Base-by-base conservation (phyloP, 106 monocot species). In the Allium sativum region DNA sequence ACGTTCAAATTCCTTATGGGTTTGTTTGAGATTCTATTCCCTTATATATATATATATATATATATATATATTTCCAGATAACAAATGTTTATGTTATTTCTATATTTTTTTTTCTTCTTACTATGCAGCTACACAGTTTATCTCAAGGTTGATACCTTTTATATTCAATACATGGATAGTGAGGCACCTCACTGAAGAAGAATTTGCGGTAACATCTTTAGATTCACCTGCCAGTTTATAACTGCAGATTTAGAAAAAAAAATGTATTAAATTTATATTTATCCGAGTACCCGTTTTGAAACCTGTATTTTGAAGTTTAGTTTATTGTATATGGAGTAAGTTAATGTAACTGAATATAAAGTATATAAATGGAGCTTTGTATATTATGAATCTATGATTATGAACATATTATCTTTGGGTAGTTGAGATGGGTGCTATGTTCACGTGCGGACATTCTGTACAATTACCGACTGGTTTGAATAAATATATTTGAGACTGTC, bases 61-160 rank as follows among this genome's bases (percentile, higher is more conserved):
- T n/a, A n/a, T 14, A 12, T 14, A 17, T 58, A n/a, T 58, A 12
- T 54, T 7, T 10, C 47, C 42, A 48, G 41, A n/a, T 9, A 19
- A 16, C 59, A 1, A 18, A 48, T 66, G 5, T 31, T 31, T 31
- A 31, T 48, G 12, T 0, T 44, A 10, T 51, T 15, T 19, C 10
- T 22, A 9, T 15, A 58, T 41, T 44, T 22, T 52, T 64, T 45
- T 16, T 52, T 64, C 40, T 16, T 56, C 45, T 65, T 45, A 16
- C 50, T 15, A 64, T 55, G 54, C 77, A 93, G 89, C 83, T 31
- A 82, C 85, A 14, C 93, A 93, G 74, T 74, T 89, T 42, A 44
- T 93, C 31, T 86, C 93, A 42, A 80, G 93, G 65, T 78, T 85
- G 11, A 89, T 86, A 60, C 85, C 93, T 12, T 93, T 93, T 61